phyloP scores from a whole-genome alignment of 1,284 basidiomycete species.

The Xerocomus cyaneibrunnescens region DNA sequence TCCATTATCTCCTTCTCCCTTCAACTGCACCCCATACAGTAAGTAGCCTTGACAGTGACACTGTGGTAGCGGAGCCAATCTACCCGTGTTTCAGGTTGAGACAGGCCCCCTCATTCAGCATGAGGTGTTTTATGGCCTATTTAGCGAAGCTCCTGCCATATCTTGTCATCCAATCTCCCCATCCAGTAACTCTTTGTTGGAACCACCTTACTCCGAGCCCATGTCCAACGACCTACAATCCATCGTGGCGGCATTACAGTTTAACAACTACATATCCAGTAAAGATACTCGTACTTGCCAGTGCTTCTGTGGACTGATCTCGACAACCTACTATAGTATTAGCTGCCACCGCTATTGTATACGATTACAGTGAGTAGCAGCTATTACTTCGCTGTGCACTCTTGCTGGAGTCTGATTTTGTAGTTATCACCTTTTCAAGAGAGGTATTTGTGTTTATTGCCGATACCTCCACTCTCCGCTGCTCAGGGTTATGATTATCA shows the following conservation, averaged over 20 bases:
- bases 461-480: not conserved
- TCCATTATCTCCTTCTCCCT: too few relatives aligned
- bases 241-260: not conserved
- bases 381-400: not conserved
- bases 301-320: not conserved
- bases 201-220: too few relatives aligned
- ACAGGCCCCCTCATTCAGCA: too few relatives aligned
- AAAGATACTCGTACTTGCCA: too few relatives aligned
- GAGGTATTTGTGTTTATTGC: not conserved
- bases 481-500: not conserved
- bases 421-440: not conserved
- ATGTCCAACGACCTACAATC: slow-evolving; percentile 1
- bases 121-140: too few relatives aligned
- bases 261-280: not conserved
- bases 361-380: slow-evolving; percentile 1
- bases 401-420: not conserved
- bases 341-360: not conserved
- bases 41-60: too few relatives aligned
- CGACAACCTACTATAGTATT: not conserved
- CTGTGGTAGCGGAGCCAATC: too few relatives aligned
- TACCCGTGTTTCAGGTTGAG: too few relatives aligned
- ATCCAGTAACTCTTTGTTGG: too few relatives aligned
- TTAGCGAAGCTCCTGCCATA: too few relatives aligned
- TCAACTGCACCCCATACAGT: too few relatives aligned
- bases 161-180: too few relatives aligned